phyloP scores from a whole-genome alignment of 345 rosid species.

The Heritiera littoralis region DNA sequence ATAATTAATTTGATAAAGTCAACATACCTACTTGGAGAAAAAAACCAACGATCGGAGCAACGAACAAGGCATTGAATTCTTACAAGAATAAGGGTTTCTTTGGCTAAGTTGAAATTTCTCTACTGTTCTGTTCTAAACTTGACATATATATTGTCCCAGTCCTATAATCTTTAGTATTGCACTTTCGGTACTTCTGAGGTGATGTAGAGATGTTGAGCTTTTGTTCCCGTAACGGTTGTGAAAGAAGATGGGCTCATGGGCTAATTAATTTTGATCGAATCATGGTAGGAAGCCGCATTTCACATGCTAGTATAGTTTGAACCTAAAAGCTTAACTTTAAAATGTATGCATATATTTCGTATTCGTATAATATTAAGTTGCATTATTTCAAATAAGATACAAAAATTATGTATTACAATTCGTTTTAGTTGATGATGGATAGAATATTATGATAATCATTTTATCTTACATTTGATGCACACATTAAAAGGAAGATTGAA shows the following conservation, averaged over 20 bases:
- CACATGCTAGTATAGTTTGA: too few species aligned
- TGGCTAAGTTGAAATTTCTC: constrained; percentile 1
- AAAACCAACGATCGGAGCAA: too few species aligned
- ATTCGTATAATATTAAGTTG: too few species aligned
- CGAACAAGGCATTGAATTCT: not conserved
- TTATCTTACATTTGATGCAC: too few species aligned
- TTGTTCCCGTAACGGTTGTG: not conserved
- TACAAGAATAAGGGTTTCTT: not conserved
- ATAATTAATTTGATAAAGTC: not conserved
- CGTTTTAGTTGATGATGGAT: too few species aligned
- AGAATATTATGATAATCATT: too few species aligned
- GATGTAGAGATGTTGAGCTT: not conserved
- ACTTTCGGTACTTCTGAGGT: not conserved
- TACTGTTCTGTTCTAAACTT: not conserved
- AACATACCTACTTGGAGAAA: too few species aligned
- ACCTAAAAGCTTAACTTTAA: too few species aligned
- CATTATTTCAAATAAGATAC: too few species aligned
- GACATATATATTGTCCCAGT: not conserved
- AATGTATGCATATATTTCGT: too few species aligned
- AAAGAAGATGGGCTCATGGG: not conserved
- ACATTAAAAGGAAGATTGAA: too few species aligned
- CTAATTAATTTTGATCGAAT: not conserved
- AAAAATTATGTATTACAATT: too few species aligned
- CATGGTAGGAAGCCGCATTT: not conserved
- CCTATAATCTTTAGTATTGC: not conserved